Evolutionary conservation across 2,329 filamentous ascomycete genomes (phyloP), one percentile per base, ranked within the genome.

Genomic region (Aspergillus brasiliensis): DNA sequence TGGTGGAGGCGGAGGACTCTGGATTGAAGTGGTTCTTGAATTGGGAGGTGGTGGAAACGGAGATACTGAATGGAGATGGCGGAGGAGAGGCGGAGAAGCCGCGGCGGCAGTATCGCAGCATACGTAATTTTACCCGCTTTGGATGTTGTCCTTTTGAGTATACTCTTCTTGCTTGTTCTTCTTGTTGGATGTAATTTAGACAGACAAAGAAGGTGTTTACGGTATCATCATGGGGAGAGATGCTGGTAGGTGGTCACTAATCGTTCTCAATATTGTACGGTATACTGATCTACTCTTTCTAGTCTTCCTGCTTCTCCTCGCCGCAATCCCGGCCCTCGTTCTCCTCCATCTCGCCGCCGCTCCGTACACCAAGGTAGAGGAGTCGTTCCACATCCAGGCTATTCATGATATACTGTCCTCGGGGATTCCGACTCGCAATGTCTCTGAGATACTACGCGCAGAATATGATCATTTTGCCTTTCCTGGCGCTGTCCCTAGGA

Each of bases 371-470:
- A 99, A 99, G 77, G 95, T 99, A 61, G 95, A 99, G 76, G 95
- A 99, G 77, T 98, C 94, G 0, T 98, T 99, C 84, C 97, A 97
- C 75, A 87, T 98, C 60, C 95, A 99, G 76, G 95, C 95, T 5
- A 85, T 88, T 3, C 95, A 98, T 76, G 95, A 99, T 75, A 89
- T 99, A 37, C 77, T 97, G 61, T 84, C 85, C 38, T 92, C 95
- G 73, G 92, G 92, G 23, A 86, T 91, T 1, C 91, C 91, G 0
- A 83, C 81, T 1, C 73, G 77, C 19, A 81, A 88, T 66, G 73
- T 84, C 15, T 71, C 79, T 54, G 73, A 81, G 11, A 83, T 81
- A 40, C 78, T 95, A 15, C 82, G 81, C 15, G 72, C 81, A 3
- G 80, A 85, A 53, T 99, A 96, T 79, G 95, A 99, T 74, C 95